Evolutionary conservation across 257 asterid species (phyloP), one percentile per base, ranked within the genome.

Genomic region (Dorcoceras hygrometricum): DNA sequence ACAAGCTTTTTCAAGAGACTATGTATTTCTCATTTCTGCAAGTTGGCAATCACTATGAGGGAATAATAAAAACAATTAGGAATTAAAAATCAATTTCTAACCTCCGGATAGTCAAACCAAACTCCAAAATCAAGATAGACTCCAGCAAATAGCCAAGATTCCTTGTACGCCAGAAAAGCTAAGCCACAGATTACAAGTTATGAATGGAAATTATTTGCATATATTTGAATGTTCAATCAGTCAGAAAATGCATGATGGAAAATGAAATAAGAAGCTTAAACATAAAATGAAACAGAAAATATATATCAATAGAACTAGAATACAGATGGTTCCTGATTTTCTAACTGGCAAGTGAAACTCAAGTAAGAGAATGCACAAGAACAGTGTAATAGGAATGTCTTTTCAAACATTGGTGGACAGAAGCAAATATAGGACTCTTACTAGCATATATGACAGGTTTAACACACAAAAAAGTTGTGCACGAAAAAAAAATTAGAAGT

Each of bases 121-220:
- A 94, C 86, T 94, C 99, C 88, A 90, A 76, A 80, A 90, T 77
- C 88, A 85, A 79, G 68, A 87, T 76, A 0, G 99, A 72, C 90
- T 90, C 97, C 78, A 94, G 79, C 86, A 94, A 77, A 85, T 90
- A 94, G 65, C 99, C 97, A 64, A 85, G 78, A 79, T 88, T 75
- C 84, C 84, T 80, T 64, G 99, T 90, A 36, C 91, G 88, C 99
- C 99, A 94, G 78, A 88, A 94, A 78, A 94, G 91, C 99, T 94
- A 63, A 51, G 55, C 65, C 76, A 77, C 46, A 59, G 70, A 9
- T 56, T 8, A 34, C 65, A 68, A 57, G 50, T 59, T 63, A 51
- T 66, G 59, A 67, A 48, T 65, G 70, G 75, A 65, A 66, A 71
- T 23, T 28, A 34, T 50, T 51, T 2, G 48, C 9, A 57, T 34